Percentiles rank a stretch among this genome's conserved stretches.
These are phyloP conservation scores for Pichia sp. DNA, from an alignment of 1,139 yeast species.

Conservation along the genomic window DNA sequence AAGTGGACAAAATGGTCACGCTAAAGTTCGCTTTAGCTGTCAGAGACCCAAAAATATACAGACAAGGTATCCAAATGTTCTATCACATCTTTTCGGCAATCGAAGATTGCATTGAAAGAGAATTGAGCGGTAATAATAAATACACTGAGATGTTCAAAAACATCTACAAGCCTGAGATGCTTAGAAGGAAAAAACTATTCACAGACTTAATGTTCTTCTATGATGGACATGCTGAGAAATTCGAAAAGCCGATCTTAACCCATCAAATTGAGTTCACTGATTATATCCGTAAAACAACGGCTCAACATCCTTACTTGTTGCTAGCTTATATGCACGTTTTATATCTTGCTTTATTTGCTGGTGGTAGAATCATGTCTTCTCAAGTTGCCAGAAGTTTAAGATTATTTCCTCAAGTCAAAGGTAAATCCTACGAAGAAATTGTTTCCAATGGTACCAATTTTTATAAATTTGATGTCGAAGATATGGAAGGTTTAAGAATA, in stretches of 20 bases:
- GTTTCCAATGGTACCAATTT: constrained; percentile 60
- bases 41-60: constrained; percentile 66
- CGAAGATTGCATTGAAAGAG: constrained; percentile 49
- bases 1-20: constrained; percentile 62
- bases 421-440: constrained; percentile 56
- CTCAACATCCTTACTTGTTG: constrained; percentile 61
- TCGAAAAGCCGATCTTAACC: constrained; percentile 48
- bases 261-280: constrained; percentile 57
- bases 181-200: constrained; percentile 52
- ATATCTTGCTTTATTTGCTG: constrained; percentile 83
- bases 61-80: constrained; percentile 75
- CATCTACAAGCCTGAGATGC: constrained; percentile 68
- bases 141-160: constrained; percentile 40
- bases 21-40: constrained; percentile 69
- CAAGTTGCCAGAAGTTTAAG: constrained; percentile 62
- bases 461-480: constrained; percentile 65
- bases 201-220: constrained; percentile 66
- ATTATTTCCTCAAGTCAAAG: constrained; percentile 66
- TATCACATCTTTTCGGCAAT: constrained; percentile 69
- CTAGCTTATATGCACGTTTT: constrained; percentile 84
- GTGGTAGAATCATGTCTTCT: constrained; percentile 71
- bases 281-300: constrained; percentile 50
- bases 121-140: constrained; percentile 39
- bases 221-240: constrained; percentile 48
- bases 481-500: constrained; percentile 58